Evolutionary conservation across 1,139 yeast species (phyloP).

Genomic region (Candida frijolesensis): DNA sequence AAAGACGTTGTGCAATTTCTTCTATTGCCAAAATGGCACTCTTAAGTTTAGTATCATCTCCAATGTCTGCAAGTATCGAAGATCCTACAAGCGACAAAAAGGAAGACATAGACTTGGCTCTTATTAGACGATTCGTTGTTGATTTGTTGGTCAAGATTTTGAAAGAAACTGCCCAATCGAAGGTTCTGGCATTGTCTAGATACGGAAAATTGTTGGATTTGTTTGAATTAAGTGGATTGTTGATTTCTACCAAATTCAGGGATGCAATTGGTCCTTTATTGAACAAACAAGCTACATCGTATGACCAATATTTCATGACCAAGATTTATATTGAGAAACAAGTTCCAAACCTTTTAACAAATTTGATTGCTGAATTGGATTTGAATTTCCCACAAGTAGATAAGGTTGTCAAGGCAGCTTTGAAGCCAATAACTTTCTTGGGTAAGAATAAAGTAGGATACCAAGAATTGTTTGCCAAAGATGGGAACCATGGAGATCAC

Average conservation of each 20-base stretch:
- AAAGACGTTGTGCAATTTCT: conserved; percentile 48
- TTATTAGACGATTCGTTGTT: conserved; percentile 71
- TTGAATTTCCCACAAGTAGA: conserved; percentile 70
- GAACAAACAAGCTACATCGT: conserved; percentile 50
- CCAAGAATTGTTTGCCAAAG: conserved; percentile 57
- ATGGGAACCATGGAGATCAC: conserved; percentile 24
- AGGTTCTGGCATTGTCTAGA: conserved; percentile 30
- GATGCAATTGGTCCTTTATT: conserved; percentile 46
- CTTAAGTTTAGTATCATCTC: conserved; percentile 62
- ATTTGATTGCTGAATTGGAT: conserved; percentile 64
- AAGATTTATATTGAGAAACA: conserved; percentile 68
- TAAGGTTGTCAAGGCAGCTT: conserved; percentile 55
- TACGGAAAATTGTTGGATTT: conserved; percentile 61
- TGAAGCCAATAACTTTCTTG: conserved; percentile 62
- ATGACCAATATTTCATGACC: conserved; percentile 63
- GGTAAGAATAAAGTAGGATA: conserved; percentile 63
- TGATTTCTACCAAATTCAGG: conserved; percentile 44
- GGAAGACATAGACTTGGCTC: conserved; percentile 69
- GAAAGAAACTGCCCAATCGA: conserved; percentile 45
- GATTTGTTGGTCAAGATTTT: conserved; percentile 70
- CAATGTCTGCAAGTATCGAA: conserved; percentile 41
- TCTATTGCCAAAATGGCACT: conserved; percentile 55
- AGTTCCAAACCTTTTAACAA: conserved; percentile 58
- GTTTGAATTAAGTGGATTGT: conserved; percentile 52
- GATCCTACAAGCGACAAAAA: conserved; percentile 44